Evolutionary conservation across 192 early-diverging fungal genomes (phyloP).

Genomic region (Lunasporangiospora selenospora): DNA sequence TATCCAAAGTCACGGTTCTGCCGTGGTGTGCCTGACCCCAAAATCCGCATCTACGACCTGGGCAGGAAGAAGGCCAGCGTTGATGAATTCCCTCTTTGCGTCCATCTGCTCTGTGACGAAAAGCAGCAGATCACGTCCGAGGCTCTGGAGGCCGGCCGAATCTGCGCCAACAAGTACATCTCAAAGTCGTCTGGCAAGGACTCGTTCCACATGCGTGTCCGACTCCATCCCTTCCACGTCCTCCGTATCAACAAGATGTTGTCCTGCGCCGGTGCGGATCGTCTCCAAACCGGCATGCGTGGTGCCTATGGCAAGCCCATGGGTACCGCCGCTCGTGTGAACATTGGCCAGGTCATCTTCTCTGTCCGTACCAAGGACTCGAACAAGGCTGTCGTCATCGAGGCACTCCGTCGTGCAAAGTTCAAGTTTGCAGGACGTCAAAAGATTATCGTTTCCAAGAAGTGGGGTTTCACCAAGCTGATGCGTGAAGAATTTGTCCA

Average conservation of each 20-base stretch:
- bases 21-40: constrained; percentile 96
- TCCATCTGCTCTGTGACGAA: constrained; percentile 94
- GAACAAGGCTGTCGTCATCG: constrained; percentile 89
- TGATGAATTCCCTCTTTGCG: constrained; percentile 93
- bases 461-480: constrained; percentile 99
- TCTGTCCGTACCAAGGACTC: constrained; percentile 92
- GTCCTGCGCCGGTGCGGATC: constrained; percentile 97
- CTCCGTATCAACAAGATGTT: constrained; percentile 99
- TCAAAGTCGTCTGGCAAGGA: constrained; percentile 94
- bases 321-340: constrained; percentile 91
- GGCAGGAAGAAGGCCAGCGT: constrained; percentile 95
- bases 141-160: constrained; percentile 95
- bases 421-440: constrained; percentile 98
- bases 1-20: constrained; percentile 96
- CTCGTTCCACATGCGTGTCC: constrained; percentile 95
- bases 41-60: constrained; percentile 94
- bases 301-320: constrained; percentile 97
- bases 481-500: constrained; percentile 86
- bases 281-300: constrained; percentile 96
- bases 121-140: constrained; percentile 95
- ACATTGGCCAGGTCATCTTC: constrained; percentile 95
- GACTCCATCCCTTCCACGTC: constrained; percentile 97
- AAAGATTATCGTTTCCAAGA: constrained; percentile 97
- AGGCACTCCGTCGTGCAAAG: constrained; percentile 62
- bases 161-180: constrained; percentile 97